Conservation (phyloP, 2,329 filamentous ascomycete genomes). For the Penicillium sclerotiorum region DNA sequence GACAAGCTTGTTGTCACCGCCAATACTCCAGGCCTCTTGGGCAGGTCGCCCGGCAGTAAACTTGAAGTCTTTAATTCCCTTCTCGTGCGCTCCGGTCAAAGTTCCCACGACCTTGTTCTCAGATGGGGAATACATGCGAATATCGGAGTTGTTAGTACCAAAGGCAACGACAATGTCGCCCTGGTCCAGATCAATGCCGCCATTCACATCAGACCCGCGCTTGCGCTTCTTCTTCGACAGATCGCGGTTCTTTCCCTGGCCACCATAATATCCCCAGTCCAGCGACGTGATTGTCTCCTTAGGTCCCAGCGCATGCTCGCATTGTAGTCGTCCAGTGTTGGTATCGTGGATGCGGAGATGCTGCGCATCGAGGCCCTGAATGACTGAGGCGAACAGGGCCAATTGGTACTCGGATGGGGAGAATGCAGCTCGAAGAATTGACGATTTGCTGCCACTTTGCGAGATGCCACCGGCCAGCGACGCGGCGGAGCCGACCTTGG, state of each 20-base stretch:
- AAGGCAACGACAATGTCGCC: constrained; percentile 53
- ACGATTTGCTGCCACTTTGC: constrained; percentile 47
- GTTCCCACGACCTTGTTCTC: constrained; percentile 51
- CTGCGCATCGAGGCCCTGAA: constrained; percentile 56
- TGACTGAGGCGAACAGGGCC: constrained; percentile 56
- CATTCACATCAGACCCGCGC: constrained; percentile 47
- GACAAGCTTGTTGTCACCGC: constrained; percentile 55
- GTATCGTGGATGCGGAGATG: constrained; percentile 57
- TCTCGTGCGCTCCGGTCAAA: constrained; percentile 50
- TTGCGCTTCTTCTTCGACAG: constrained; percentile 56
- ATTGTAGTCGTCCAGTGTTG: constrained; percentile 52
- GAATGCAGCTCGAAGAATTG: constrained; percentile 54
- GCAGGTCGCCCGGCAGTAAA: constrained; percentile 46
- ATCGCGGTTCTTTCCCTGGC: constrained; percentile 37
- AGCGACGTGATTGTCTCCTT: constrained; percentile 53
- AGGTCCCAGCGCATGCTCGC: constrained; percentile 52
- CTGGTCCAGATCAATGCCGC: constrained; percentile 35
- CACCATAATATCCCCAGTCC: constrained; percentile 53
- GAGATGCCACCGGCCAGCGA: constrained; percentile 41
- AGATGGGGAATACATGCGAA: constrained; percentile 53
- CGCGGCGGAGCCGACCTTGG: constrained; percentile 48
- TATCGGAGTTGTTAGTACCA: constrained; percentile 52
- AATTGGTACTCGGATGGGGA: constrained; percentile 55
- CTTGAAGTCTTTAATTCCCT: constrained; percentile 54
- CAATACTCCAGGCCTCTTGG: constrained; percentile 56